Evolutionary conservation across 345 rosid genomes (phyloP).

Genomic region (Rhodomyrtus tomentosa): DNA sequence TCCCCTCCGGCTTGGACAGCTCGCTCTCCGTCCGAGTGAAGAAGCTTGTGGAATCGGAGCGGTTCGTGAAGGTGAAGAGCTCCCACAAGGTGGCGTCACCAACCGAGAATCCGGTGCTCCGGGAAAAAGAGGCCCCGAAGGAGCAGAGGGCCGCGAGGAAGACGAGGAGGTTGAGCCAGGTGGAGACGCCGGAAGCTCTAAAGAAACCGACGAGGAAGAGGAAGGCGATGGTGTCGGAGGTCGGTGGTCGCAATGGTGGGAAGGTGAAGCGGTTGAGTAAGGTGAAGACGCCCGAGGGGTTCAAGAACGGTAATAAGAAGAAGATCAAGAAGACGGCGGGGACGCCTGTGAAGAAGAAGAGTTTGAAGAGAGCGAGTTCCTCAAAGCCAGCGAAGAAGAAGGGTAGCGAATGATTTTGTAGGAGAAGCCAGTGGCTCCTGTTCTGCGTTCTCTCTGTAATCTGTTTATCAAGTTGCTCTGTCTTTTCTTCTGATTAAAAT

Average conservation of each 20-base stretch:
- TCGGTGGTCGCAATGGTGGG: not conserved
- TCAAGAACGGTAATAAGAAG: not conserved
- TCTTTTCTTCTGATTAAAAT: not conserved
- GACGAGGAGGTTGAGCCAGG: conserved; percentile 28
- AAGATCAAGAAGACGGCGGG: not conserved
- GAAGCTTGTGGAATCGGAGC: not conserved
- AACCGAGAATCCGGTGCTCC: not conserved
- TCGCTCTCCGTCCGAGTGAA: too few relatives aligned
- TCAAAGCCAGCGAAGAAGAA: not conserved
- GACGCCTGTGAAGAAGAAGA: conserved; percentile 3
- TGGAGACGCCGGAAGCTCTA: conserved; percentile 22
- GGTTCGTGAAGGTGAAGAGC: not conserved
- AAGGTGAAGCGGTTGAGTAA: conserved; percentile 15
- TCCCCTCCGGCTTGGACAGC: too few relatives aligned
- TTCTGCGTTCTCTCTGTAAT: not conserved
- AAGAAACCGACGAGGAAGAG: conserved; percentile 6
- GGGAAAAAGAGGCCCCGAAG: not conserved
- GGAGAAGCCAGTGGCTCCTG: not conserved
- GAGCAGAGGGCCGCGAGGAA: not conserved
- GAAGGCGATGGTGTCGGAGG: not conserved
- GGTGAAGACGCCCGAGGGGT: conserved; percentile 17
- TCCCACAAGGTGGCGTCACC: not conserved
- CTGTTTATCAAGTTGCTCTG: not conserved
- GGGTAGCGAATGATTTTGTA: not conserved
- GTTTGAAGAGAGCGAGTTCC: not conserved